Percentiles rank a stretch among this genome's conserved stretches.
phyloP scores from a whole-genome alignment of 2,329 filamentous ascomycete genomes.

The Aciculosporium take region DNA sequence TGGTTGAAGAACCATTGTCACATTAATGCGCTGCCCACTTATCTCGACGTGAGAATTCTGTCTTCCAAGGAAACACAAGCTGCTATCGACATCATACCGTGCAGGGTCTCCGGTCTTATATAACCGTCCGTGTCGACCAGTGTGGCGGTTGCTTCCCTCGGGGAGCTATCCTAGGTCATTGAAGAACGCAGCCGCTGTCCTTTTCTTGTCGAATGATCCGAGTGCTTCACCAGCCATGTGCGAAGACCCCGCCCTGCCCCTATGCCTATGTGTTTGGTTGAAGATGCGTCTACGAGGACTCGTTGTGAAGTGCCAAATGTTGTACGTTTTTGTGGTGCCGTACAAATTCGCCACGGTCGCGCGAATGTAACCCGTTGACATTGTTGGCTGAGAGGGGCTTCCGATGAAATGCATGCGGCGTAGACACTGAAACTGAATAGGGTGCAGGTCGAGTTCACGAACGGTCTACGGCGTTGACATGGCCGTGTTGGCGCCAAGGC shows the following conservation, averaged over 20 bases:
- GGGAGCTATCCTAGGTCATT: conserved; percentile 25
- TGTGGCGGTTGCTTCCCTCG: conserved; percentile 12
- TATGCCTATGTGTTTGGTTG: background rate
- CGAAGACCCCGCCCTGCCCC: background rate
- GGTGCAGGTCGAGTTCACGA: conserved; percentile 24
- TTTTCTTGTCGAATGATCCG: conserved; percentile 20
- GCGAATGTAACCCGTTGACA: background rate
- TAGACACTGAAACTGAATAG: conserved; percentile 25
- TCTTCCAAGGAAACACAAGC: conserved; percentile 19
- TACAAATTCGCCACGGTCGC: conserved; percentile 8
- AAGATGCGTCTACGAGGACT: background rate
- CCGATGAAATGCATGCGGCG: conserved; percentile 25
- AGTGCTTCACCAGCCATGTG: conserved; percentile 17
- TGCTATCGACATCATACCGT: conserved; percentile 13
- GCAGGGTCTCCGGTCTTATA: conserved; percentile 23
- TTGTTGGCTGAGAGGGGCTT: conserved; percentile 20
- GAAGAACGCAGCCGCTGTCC: conserved; percentile 32
- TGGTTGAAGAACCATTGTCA: too few relatives aligned
- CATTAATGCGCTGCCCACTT: conserved; percentile 34
- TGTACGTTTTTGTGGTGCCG: conserved; percentile 10
- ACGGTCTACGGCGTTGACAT: conserved; percentile 33
- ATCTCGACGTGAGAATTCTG: conserved; percentile 38
- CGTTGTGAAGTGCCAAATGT: conserved; percentile 5
- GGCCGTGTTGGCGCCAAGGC: conserved; percentile 26
- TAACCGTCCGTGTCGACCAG: conserved; percentile 19